A percentile compares a stretch with the other conserved stretches of the same genome.
These are phyloP conservation scores for Calonectria pseudoreteaudii DNA, from an alignment of 2,329 filamentous ascomycete genomes.

Conservation along the genomic window DNA sequence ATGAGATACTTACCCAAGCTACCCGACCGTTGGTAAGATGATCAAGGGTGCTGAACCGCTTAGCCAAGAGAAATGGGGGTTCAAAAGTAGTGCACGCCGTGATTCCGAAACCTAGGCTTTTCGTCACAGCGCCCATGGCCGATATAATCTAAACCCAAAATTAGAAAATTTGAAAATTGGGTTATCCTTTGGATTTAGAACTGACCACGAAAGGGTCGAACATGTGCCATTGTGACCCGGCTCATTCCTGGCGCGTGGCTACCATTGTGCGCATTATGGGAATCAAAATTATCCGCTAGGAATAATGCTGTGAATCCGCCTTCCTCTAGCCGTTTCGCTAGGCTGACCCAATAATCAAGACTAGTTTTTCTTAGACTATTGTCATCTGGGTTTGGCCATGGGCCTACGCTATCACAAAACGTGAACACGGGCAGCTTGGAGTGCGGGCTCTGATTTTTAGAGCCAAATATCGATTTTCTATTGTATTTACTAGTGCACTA, in stretches of 20 bases:
- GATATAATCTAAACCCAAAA: conserved; percentile 43
- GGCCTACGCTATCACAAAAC: conserved; percentile 15
- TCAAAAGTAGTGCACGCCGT: conserved; percentile 52
- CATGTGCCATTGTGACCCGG: neutral
- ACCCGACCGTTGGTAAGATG: conserved; percentile 51
- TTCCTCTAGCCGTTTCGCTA: conserved; percentile 69
- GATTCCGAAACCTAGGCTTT: conserved; percentile 53
- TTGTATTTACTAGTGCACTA: too few relatives aligned
- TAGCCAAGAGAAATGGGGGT: conserved; percentile 48
- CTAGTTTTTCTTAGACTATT: conserved; percentile 21
- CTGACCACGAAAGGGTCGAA: conserved; percentile 2
- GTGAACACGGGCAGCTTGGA: neutral
- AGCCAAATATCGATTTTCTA: too few relatives aligned
- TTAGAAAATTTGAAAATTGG: neutral
- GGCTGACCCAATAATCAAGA: conserved; percentile 71
- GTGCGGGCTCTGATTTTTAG: neutral
- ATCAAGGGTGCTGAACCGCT: conserved; percentile 50
- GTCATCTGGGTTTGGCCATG: conserved; percentile 30
- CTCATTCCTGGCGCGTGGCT: conserved; percentile 55
- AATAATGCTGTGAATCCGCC: conserved; percentile 73
- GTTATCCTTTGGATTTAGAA: neutral
- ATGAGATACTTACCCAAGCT: conserved; percentile 27
- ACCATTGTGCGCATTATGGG: conserved; percentile 25
- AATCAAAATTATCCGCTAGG: conserved; percentile 65
- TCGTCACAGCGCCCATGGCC: conserved; percentile 59